Evolutionary conservation across 306 rosid species (phyloP).

Genomic region (Canavalia ensiformis): DNA sequence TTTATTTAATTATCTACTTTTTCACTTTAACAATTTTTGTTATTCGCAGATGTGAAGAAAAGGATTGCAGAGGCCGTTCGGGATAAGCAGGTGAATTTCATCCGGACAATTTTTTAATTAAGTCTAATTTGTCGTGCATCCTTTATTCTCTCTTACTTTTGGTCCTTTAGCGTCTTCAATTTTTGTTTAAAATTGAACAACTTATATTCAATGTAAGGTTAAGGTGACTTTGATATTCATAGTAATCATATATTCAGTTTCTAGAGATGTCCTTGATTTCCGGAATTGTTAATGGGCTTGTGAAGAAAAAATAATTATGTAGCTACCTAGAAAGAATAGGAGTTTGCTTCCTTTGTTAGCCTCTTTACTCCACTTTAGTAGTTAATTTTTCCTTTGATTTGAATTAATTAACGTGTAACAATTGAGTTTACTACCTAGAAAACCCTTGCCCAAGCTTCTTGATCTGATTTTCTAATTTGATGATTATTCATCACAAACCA

Average conservation of each 20-base stretch:
- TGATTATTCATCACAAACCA: neutral
- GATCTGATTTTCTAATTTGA: neutral
- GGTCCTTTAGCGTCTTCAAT: neutral
- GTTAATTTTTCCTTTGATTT: neutral
- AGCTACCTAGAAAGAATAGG: neutral
- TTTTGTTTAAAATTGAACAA: neutral
- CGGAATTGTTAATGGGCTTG: conserved; percentile 19
- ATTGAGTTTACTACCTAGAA: conserved; percentile 1
- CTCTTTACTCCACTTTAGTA: neutral
- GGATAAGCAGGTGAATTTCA: conserved; percentile 70
- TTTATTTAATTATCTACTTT: neutral
- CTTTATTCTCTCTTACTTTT: neutral
- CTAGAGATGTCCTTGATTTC: neutral
- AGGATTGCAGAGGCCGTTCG: conserved; percentile 76
- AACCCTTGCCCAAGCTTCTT: neutral
- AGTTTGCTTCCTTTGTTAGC: neutral
- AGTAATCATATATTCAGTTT: neutral
- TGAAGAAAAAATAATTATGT: neutral
- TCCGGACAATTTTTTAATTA: too few relatives aligned
- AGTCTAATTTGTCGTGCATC: neutral
- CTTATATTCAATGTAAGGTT: neutral
- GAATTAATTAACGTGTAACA: neutral
- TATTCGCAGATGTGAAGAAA: conserved; percentile 70
- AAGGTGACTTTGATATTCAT: neutral
- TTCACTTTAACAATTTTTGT: neutral